Percentiles rank a stretch among this genome's conserved stretches.
phyloP scores from a whole-genome alignment of 2,329 filamentous ascomycete genomes.

The Cercospora sp. region DNA sequence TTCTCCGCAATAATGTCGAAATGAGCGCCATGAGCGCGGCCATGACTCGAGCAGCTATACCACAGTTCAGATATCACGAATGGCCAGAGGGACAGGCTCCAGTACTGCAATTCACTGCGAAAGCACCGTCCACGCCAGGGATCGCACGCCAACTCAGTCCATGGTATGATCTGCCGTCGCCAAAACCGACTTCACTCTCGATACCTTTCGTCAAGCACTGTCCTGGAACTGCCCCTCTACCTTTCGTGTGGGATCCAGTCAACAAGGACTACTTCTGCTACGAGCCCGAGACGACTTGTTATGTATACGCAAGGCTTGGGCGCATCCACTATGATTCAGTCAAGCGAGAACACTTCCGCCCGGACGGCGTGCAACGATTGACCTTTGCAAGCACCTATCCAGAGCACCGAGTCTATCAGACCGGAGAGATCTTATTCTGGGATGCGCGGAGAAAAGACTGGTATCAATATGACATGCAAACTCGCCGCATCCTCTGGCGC shows the following conservation, averaged over 20 bases:
- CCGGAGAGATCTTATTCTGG: constrained; percentile 19
- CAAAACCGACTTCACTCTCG: neutral
- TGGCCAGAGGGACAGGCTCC: constrained; percentile 18
- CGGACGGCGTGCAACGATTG: constrained; percentile 8
- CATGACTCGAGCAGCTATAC: constrained; percentile 15
- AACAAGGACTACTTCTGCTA: constrained; percentile 21
- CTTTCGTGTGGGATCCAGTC: constrained; percentile 16
- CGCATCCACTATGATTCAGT: constrained; percentile 17
- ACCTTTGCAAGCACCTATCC: constrained; percentile 16
- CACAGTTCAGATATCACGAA: constrained; percentile 17
- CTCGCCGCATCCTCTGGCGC: constrained; percentile 17
- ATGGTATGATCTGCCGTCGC: constrained; percentile 11
- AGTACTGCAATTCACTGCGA: constrained; percentile 13
- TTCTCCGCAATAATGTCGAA: neutral
- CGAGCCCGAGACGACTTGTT: constrained; percentile 18
- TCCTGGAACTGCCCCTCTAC: constrained; percentile 11
- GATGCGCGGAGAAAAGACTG: constrained; percentile 16
- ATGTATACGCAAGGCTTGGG: constrained; percentile 18
- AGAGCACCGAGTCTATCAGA: constrained; percentile 16
- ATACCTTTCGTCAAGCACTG: neutral
- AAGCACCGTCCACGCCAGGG: neutral
- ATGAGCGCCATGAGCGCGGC: constrained; percentile 11
- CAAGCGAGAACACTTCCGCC: constrained; percentile 19
- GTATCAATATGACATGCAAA: constrained; percentile 17
- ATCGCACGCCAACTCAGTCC: constrained; percentile 10